These are phyloP conservation scores for Boletus pseudopeckii DNA, from an alignment of 768 basidiomycete genomes.

Conservation along the genomic window DNA sequence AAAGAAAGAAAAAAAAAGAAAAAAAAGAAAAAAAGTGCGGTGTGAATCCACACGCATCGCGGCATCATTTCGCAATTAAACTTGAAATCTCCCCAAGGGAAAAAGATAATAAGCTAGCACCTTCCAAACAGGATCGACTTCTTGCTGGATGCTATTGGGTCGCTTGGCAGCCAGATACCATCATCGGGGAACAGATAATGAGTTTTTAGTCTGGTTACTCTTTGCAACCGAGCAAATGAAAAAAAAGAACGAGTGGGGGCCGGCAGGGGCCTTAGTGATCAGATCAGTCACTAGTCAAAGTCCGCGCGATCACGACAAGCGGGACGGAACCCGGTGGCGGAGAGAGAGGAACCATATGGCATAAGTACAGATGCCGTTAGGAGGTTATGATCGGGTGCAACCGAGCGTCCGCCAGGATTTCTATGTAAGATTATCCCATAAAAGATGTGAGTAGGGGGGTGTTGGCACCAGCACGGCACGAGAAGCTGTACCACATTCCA, in stretches of 20 bases:
- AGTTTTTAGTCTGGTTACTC: constrained; percentile 10
- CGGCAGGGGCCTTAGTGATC: constrained; percentile 19
- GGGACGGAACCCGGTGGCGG: constrained; percentile 31
- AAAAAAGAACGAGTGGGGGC: constrained; percentile 15
- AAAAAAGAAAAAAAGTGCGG: constrained; percentile 4
- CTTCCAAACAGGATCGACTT: constrained; percentile 23
- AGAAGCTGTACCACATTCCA: constrained; percentile 17
- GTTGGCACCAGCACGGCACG: constrained; percentile 18
- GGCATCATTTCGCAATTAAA: constrained; percentile 19
- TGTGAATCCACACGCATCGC: constrained; percentile 20
- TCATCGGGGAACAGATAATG: not conserved
- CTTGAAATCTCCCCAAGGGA: constrained; percentile 11
- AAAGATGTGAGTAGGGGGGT: constrained; percentile 7
- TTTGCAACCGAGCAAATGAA: constrained; percentile 10
- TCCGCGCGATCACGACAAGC: constrained; percentile 26
- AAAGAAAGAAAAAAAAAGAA: not conserved
- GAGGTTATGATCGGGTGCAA: constrained; percentile 24
- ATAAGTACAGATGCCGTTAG: constrained; percentile 25
- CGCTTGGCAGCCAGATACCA: constrained; percentile 4
- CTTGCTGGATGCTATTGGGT: constrained; percentile 11
- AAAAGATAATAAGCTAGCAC: constrained; percentile 19
- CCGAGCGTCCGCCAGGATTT: constrained; percentile 11
- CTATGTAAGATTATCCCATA: constrained; percentile 19
- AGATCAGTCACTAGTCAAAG: constrained; percentile 20
- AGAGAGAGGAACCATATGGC: constrained; percentile 23